Percentiles rank a stretch among this genome's conserved stretches.
phyloP scores from a whole-genome alignment of 2,329 filamentous ascomycete genomes.

The Trichoderma cornu-damae region DNA sequence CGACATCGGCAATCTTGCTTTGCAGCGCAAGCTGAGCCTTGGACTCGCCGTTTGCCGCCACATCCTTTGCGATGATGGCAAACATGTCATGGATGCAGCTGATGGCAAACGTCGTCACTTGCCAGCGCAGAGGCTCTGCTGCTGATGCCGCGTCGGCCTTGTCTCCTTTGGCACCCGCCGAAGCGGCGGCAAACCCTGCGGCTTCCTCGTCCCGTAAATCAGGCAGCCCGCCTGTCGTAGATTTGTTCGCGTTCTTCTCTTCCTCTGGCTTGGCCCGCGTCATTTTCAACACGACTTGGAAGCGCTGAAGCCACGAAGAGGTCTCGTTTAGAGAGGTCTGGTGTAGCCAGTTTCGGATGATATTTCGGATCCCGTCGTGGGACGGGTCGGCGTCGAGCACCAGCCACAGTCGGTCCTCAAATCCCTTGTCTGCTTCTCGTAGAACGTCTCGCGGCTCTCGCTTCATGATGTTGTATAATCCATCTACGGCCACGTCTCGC shows the following conservation, averaged over 20 bases:
- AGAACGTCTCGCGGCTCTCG: constrained; percentile 80
- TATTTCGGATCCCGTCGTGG: constrained; percentile 76
- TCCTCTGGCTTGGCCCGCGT: constrained; percentile 64
- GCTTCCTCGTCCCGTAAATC: constrained; percentile 95
- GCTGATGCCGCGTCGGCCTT: constrained; percentile 52
- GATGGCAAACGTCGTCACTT: constrained; percentile 92
- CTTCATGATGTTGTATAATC: constrained; percentile 92
- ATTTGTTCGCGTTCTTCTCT: constrained; percentile 42
- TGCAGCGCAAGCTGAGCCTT: constrained; percentile 74
- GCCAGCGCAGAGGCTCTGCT: constrained; percentile 89
- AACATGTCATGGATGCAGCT: constrained; percentile 81
- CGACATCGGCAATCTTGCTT: constrained; percentile 80
- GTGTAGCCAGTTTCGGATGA: constrained; percentile 87
- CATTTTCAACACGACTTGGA: constrained; percentile 84
- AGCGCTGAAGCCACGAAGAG: constrained; percentile 78
- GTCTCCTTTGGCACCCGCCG: constrained; percentile 54
- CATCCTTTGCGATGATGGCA: constrained; percentile 69
- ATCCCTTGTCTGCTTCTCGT: constrained; percentile 64
- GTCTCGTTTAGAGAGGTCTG: constrained; percentile 82
- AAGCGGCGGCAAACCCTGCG: constrained; percentile 82
- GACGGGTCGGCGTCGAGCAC: constrained; percentile 72
- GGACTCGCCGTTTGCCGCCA: constrained; percentile 72
- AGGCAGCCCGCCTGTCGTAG: constrained; percentile 48
- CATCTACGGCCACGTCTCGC: constrained; percentile 76
- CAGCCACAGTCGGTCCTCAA: constrained; percentile 91